Percentiles rank a stretch among this genome's conserved stretches.
phyloP scores from a whole-genome alignment of 148 eudicot species.

The Rhododendron ferrugineum region DNA sequence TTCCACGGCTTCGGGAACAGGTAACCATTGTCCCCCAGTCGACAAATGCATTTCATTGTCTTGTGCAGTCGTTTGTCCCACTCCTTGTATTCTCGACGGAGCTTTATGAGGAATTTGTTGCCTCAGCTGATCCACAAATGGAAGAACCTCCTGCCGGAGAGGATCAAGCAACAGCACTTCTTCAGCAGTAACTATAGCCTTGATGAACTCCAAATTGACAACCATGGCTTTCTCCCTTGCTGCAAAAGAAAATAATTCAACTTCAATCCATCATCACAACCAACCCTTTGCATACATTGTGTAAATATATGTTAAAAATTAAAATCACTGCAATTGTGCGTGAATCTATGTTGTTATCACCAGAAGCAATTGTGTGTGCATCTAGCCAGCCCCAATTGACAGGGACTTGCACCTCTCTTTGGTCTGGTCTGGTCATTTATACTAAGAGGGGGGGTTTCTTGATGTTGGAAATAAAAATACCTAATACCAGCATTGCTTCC shows the following conservation, averaged over 20 bases:
- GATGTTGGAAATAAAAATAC: background rate
- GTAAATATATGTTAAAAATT: no score
- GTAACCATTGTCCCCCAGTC: conserved; percentile 45
- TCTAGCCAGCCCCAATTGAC: background rate
- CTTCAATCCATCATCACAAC: background rate
- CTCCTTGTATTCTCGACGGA: conserved; percentile 23
- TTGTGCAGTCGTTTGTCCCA: conserved; percentile 25
- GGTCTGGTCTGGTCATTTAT: background rate
- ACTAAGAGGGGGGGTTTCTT: background rate
- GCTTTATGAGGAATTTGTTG: conserved; percentile 56
- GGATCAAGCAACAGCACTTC: conserved; percentile 96
- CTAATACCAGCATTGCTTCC: background rate
- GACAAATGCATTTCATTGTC: conserved; percentile 39
- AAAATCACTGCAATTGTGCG: background rate
- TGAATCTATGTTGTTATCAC: background rate
- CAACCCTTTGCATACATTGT: background rate
- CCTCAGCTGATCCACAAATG: conserved; percentile 95
- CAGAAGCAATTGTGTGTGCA: background rate
- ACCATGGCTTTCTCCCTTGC: conserved; percentile 98
- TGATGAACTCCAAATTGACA: conserved; percentile 89
- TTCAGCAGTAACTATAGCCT: conserved; percentile 96
- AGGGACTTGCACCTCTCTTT: background rate
- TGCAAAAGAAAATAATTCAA: conserved; percentile 19
- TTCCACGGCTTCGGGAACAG: conserved; percentile 54
- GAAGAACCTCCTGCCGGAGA: conserved; percentile 93